Evolutionary conservation across 2,329 filamentous ascomycete species (phyloP).

Genomic region (Lasiodiplodia hormozganensis): DNA sequence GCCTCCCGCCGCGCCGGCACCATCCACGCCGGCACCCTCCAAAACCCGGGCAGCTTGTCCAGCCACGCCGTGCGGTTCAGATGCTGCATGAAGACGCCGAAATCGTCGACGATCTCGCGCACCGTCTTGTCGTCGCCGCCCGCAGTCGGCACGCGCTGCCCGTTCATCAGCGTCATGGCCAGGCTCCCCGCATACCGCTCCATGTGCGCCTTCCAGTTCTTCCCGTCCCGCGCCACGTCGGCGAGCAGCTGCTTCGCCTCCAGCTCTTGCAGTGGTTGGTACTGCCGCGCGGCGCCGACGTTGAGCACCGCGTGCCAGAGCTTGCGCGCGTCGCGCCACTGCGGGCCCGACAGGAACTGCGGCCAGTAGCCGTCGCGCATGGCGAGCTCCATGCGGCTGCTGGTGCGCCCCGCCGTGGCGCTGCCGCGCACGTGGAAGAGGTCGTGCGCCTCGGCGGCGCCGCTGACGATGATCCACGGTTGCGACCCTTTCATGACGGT

Average conservation of each 20-base stretch:
- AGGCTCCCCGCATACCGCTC: conserved; percentile 1
- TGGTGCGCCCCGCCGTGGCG: neutral
- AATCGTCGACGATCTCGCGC: conserved; percentile 3
- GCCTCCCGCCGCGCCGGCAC: conserved; percentile 50
- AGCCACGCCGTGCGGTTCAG: conserved; percentile 34
- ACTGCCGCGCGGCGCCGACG: conserved; percentile 22
- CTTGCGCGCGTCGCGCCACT: conserved; percentile 28
- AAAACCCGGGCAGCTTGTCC: conserved; percentile 55
- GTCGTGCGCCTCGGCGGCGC: conserved; percentile 4
- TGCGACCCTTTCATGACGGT: conserved; percentile 57
- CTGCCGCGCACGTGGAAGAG: conserved; percentile 8
- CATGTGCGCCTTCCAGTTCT: neutral
- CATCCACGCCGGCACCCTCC: conserved; percentile 43
- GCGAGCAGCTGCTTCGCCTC: conserved; percentile 20
- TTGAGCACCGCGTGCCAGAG: conserved; percentile 28
- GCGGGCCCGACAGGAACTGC: neutral
- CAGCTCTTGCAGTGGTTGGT: conserved; percentile 26
- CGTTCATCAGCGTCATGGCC: conserved; percentile 21
- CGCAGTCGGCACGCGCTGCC: neutral
- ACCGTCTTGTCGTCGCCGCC: neutral
- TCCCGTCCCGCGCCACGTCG: neutral
- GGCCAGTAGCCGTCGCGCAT: conserved; percentile 12
- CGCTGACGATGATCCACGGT: conserved; percentile 11
- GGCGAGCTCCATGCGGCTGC: conserved; percentile 2
- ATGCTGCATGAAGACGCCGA: neutral